A percentile compares a stretch with the other conserved stretches of the same genome.
Conservation (phyloP, 1,284 basidiomycete species). For the Cerrena zonata region DNA sequence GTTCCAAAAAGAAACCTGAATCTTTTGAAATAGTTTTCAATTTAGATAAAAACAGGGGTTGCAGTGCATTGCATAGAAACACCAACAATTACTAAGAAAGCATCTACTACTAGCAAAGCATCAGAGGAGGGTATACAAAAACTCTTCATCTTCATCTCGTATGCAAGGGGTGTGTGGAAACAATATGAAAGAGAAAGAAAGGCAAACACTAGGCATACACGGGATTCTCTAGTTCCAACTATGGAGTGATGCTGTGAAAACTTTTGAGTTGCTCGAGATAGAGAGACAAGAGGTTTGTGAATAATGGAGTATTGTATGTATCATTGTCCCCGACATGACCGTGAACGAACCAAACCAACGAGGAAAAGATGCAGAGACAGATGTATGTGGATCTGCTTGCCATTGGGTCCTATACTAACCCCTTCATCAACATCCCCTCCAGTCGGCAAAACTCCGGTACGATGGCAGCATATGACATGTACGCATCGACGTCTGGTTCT, state of each 20-base stretch:
- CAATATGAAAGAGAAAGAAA: no score
- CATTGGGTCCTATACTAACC: conserved; percentile 36
- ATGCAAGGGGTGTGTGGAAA: no score
- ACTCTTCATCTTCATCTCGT: background rate
- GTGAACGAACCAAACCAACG: no score
- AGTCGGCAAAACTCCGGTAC: conserved; percentile 76
- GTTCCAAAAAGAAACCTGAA: no score
- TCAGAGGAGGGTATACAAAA: background rate
- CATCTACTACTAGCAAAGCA: background rate
- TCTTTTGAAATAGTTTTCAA: no score
- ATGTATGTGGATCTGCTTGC: background rate
- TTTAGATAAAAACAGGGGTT: no score
- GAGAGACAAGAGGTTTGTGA: no score
- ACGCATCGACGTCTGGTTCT: conserved; percentile 74
- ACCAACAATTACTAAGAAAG: background rate
- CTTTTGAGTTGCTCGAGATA: background rate
- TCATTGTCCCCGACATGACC: no score
- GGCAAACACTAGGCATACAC: background rate
- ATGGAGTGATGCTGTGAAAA: background rate
- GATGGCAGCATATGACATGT: conserved; percentile 76
- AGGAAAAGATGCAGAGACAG: no score
- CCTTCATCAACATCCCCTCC: conserved; percentile 69
- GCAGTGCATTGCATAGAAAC: background rate
- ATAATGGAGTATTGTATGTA: no score
- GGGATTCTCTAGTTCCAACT: background rate